phyloP scores from a whole-genome alignment of 352 stramenopile species.

The Plasmopara muralis region DNA sequence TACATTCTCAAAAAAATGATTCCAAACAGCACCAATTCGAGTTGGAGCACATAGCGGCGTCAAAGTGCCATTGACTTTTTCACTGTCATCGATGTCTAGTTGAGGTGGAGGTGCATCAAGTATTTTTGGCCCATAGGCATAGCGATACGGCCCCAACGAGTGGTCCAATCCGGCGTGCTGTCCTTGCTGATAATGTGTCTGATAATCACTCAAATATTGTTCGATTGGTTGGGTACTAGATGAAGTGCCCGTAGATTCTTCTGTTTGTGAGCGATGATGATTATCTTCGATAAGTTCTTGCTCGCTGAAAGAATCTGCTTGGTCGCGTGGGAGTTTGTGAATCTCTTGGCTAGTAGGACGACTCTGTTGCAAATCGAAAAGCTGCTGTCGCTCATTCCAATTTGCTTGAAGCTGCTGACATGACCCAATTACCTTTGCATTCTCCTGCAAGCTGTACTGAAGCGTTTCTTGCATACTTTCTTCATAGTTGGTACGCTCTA shows the following conservation, averaged over 20 bases:
- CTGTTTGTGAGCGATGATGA: slow-evolving; percentile 14
- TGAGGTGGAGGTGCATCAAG: slow-evolving; percentile 11
- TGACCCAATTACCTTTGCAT: slow-evolving; percentile 33
- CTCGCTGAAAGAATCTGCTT: slow-evolving; percentile 6
- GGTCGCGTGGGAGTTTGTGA: slow-evolving; percentile 12
- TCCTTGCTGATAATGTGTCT: slow-evolving; percentile 13
- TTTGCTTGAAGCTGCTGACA: slow-evolving; percentile 31
- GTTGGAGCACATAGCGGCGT: slow-evolving; percentile 27
- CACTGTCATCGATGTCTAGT: slow-evolving; percentile 12
- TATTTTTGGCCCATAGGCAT: slow-evolving; percentile 6
- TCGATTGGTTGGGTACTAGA: slow-evolving; percentile 18
- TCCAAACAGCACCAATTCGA: slow-evolving; percentile 64
- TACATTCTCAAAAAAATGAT: slow-evolving; percentile 73
- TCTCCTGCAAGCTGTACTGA: slow-evolving; percentile 40
- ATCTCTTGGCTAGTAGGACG: slow-evolving; percentile 12
- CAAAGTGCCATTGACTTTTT: neutral
- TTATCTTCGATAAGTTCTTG: slow-evolving; percentile 12
- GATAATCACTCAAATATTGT: slow-evolving; percentile 15
- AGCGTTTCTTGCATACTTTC: slow-evolving; percentile 41
- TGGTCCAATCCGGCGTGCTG: slow-evolving; percentile 3
- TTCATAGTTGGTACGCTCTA: slow-evolving; percentile 40
- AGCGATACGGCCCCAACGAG: slow-evolving; percentile 17
- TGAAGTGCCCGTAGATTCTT: slow-evolving; percentile 8
- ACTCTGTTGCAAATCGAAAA: slow-evolving; percentile 11
- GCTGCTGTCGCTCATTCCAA: slow-evolving; percentile 16